A percentile compares a stretch with the other conserved stretches of the same genome.
These are phyloP conservation scores for Tetratostichococcus sp. DNA, from an alignment of 139 green algal genomes.

Conservation along the genomic window DNA sequence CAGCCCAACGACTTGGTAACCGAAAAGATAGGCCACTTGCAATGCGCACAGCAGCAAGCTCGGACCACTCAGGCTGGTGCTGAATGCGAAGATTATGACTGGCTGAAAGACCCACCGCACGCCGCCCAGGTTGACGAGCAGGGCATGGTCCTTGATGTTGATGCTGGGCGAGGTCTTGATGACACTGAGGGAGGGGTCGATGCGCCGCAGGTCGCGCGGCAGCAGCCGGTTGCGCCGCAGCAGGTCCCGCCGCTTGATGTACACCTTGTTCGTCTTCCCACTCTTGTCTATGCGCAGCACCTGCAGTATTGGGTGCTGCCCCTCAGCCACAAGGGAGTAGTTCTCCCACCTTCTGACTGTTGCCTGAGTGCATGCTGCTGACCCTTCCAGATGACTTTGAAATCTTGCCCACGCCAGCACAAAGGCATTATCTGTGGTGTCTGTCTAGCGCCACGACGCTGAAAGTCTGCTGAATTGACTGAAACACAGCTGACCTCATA, in stretches of 20 bases:
- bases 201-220: slow-evolving; percentile 85
- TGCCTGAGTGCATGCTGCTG: too few relatives aligned
- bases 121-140: slow-evolving; percentile 86
- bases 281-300: slow-evolving; percentile 63
- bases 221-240: slow-evolving; percentile 74
- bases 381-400: too few relatives aligned
- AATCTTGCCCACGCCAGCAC: too few relatives aligned
- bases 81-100: too few relatives aligned
- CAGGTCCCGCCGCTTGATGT: slow-evolving; percentile 77
- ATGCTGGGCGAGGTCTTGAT: slow-evolving; percentile 76
- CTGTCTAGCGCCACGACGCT: too few relatives aligned
- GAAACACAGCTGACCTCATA: slow-evolving; percentile 21
- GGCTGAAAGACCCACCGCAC: slow-evolving; percentile 47
- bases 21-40: too few relatives aligned
- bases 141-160: slow-evolving; percentile 78
- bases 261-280: slow-evolving; percentile 59
- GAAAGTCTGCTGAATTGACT: background rate
- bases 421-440: too few relatives aligned
- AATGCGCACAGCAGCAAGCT: too few relatives aligned
- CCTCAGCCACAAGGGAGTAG: background rate
- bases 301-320: slow-evolving; percentile 22
- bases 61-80: too few relatives aligned
- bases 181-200: slow-evolving; percentile 81
- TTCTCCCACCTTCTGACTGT: too few relatives aligned
- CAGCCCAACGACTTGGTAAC: too few relatives aligned